These are phyloP conservation scores for Friedmanniomyces endolithicus DNA, from an alignment of 495 filamentous ascomycete species.

Conservation along the genomic window DNA sequence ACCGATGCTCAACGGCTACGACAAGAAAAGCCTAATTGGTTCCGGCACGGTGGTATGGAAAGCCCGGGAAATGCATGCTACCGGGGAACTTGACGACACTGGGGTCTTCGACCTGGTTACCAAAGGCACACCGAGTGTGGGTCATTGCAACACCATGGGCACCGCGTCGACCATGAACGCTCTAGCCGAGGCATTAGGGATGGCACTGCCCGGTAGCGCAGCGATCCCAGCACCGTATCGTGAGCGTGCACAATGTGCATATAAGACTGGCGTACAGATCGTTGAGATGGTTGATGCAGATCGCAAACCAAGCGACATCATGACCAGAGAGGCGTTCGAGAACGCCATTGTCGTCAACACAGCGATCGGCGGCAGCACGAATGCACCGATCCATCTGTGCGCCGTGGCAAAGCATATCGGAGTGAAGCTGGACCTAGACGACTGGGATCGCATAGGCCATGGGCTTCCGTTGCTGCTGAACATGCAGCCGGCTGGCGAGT, in stretches of 20 bases:
- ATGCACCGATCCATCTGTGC: conserved; percentile 45
- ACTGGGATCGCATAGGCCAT: conserved; percentile 42
- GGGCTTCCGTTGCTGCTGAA: conserved; percentile 41
- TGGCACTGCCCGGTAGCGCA: conserved; percentile 44
- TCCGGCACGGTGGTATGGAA: conserved; percentile 42
- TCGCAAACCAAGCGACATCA: conserved; percentile 43
- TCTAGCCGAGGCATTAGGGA: conserved; percentile 43
- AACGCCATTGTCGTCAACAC: conserved; percentile 43
- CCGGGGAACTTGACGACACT: conserved; percentile 39
- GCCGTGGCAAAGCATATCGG: conserved; percentile 45
- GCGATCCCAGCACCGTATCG: conserved; percentile 44
- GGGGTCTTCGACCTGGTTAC: conserved; percentile 40
- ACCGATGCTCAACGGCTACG: conserved; percentile 43
- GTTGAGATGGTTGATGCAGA: conserved; percentile 44
- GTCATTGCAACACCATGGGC: conserved; percentile 48
- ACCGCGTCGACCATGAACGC: conserved; percentile 49
- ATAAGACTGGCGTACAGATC: conserved; percentile 41
- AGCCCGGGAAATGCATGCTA: conserved; percentile 40
- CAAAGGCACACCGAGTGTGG: conserved; percentile 39
- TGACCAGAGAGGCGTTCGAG: conserved; percentile 44
- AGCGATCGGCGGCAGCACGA: conserved; percentile 45
- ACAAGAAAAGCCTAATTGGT: conserved; percentile 34
- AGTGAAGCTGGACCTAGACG: conserved; percentile 39
- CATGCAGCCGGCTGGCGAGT: conserved; percentile 43
- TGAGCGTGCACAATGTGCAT: conserved; percentile 41